Evolutionary conservation across 139 green algal species (phyloP), one percentile per base, ranked within the genome.

Genomic region (Picochlorum sp.): DNA sequence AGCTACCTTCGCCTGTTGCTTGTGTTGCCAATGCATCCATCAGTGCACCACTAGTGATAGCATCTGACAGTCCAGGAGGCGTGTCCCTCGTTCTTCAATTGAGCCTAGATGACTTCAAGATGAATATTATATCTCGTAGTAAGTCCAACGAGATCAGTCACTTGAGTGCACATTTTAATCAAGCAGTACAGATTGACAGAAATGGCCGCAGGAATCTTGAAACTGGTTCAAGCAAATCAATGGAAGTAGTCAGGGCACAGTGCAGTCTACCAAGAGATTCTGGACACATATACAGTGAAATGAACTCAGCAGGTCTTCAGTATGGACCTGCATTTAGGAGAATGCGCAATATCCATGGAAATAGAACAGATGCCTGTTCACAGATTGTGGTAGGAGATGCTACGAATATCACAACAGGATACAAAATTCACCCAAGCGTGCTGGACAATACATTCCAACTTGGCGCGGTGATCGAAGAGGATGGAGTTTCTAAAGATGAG

Each of bases 261-360:
- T 79, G 73, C 59, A 45, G n/a, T 2, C 10, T 50, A 7, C 79
- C 84, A 1, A 14, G 70, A 6, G 65, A 59, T 34, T 30, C 56
- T 2, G 37, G 71, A 0, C 64, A 23, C 0, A 9, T 84, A 11
- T 91, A 89, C 66, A 8, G 44, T 24, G 51, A 47, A 45, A 57
- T 92, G 49, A 10, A 24, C 0, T 66, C 61, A 16, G 75, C 80
- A 50, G 85, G 80, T 6, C 65, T 92, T 63, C 68, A 88, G 59
- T 92, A 92, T 62, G 85, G 85, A 46, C 60, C 77, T 20, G 57
- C 58, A 14, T 89, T 90, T 72, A 38, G 79, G 3, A 51, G 49
- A 28, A 21, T 86, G 51, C 30, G 38, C 10, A 49, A 56, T 4
- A 45, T 77, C 23, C 74, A 77, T 44, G 41, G 20, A 20, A 38